These are phyloP conservation scores for Boletus patriciae DNA, from an alignment of 768 basidiomycete species.

Conservation along the genomic window DNA sequence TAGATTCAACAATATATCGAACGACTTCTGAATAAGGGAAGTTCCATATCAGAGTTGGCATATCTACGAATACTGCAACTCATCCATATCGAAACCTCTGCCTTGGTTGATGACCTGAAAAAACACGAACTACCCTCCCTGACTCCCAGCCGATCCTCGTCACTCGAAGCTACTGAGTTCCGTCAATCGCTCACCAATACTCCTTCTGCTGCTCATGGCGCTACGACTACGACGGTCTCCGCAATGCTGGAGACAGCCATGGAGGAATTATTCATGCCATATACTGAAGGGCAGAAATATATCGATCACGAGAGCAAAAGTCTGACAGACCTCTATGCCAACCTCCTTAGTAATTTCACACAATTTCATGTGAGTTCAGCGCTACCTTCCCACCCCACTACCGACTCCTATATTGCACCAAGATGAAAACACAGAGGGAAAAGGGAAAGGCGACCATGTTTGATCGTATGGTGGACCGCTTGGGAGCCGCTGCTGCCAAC, in stretches of 20 bases:
- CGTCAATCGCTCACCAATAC: slow-evolving; percentile 49
- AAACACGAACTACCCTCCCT: slow-evolving; percentile 79
- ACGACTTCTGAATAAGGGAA: slow-evolving; percentile 73
- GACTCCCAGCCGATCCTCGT: slow-evolving; percentile 54
- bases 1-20: slow-evolving; percentile 98
- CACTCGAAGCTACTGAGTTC: slow-evolving; percentile 63
- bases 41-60: slow-evolving; percentile 79
- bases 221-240: slow-evolving; percentile 53
- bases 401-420: slow-evolving; percentile 6
- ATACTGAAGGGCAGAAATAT: slow-evolving; percentile 88
- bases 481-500: slow-evolving; percentile 72
- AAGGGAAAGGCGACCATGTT: slow-evolving; percentile 74
- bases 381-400: neutral
- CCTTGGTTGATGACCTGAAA: slow-evolving; percentile 88
- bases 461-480: slow-evolving; percentile 85
- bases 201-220: slow-evolving; percentile 41
- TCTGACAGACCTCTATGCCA: slow-evolving; percentile 74
- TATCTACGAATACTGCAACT: slow-evolving; percentile 90
- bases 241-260: slow-evolving; percentile 93
- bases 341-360: slow-evolving; percentile 70
- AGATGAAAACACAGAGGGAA: slow-evolving; percentile 60
- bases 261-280: slow-evolving; percentile 95
- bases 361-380: slow-evolving; percentile 73
- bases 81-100: slow-evolving; percentile 74
- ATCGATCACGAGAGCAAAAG: slow-evolving; percentile 89